Evolutionary conservation across 2,329 filamentous ascomycete genomes (phyloP), one percentile per base, ranked within the genome.

Genomic region (Diaporthe sp.): DNA sequence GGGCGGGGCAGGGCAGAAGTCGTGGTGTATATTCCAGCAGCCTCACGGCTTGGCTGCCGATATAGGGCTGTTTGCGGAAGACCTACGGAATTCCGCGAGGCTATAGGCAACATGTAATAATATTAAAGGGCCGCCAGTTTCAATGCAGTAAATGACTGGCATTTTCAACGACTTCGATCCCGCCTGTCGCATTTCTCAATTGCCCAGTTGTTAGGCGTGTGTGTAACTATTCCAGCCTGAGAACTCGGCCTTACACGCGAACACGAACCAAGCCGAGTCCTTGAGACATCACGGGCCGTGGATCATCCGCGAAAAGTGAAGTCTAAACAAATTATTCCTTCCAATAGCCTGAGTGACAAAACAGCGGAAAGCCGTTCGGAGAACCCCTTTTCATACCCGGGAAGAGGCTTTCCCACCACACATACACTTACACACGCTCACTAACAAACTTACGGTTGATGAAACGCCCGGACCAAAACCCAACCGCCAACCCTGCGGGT

Each of bases 381-480:
- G 44, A 35, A 37, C 42, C 42, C 61, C 30, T 6, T 10, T 35
- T 27, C 42, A 44, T 25, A 17, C 30, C 44, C 42, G 42, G 42
- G 13, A 17, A 50, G 44, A 50, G 44, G 22, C 22, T 50, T 50
- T 50, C 44, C 44, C 44, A 50, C 44, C 44, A 50, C 44, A 35
- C 27, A 44, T 32, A 30, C 39, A 47, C 39, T 44, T 37, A 61
- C 42, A 19, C 58, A 42, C n/a, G 8, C 35, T 17, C 22, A 39
- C 35, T 39, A 59, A 59, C 56, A 59, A 59, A 32, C 35, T 61
- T 37, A 22, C n/a, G 27, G 56, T 25, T 17, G 58, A 9, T 66
- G 61, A 66, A 66, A 66, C 61, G 27, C 61, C 61, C 42, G 61
- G 61, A 7, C 44, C 19, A 65, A 51, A 35, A 47, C 19, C 27